Evolutionary conservation across 495 filamentous ascomycete species (phyloP).

Genomic region (Chaetomium fimeti): DNA sequence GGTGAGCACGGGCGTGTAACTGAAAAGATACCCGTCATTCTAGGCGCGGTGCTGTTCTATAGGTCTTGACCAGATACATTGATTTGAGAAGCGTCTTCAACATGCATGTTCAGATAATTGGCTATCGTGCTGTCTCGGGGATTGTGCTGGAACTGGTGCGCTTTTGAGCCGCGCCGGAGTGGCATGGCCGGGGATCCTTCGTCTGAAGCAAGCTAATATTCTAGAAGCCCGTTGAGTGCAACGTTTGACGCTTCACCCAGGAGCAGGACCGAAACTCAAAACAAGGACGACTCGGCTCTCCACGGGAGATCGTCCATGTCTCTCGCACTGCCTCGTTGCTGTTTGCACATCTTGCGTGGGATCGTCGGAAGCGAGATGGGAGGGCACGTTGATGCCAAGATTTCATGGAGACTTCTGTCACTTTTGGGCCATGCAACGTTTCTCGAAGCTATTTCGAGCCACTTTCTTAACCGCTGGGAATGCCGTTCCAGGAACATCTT

Average conservation of each 20-base stretch:
- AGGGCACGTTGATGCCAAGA: slow-evolving; percentile 6
- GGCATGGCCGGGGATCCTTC: neutral
- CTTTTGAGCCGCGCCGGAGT: neutral
- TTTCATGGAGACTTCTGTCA: neutral
- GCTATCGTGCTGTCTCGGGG: neutral
- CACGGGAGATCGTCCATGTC: slow-evolving; percentile 11
- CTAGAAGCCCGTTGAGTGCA: neutral
- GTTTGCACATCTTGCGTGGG: neutral
- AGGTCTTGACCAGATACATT: neutral
- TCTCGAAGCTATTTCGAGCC: neutral
- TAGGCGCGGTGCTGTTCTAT: neutral
- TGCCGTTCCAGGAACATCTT: neutral
- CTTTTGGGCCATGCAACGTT: neutral
- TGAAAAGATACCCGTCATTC: neutral
- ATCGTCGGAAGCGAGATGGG: slow-evolving; percentile 25
- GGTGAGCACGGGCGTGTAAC: neutral
- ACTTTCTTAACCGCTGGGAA: neutral
- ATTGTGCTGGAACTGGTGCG: neutral
- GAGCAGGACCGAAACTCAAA: neutral
- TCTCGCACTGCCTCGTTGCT: neutral
- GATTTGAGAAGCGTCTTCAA: neutral
- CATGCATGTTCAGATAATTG: neutral
- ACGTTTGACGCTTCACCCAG: neutral
- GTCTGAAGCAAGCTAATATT: neutral
- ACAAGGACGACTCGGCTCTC: neutral